Percentiles rank a stretch among this genome's conserved stretches.
These are phyloP conservation scores for Cairneyella variabilis DNA, from an alignment of 495 filamentous ascomycete species.

Conservation along the genomic window DNA sequence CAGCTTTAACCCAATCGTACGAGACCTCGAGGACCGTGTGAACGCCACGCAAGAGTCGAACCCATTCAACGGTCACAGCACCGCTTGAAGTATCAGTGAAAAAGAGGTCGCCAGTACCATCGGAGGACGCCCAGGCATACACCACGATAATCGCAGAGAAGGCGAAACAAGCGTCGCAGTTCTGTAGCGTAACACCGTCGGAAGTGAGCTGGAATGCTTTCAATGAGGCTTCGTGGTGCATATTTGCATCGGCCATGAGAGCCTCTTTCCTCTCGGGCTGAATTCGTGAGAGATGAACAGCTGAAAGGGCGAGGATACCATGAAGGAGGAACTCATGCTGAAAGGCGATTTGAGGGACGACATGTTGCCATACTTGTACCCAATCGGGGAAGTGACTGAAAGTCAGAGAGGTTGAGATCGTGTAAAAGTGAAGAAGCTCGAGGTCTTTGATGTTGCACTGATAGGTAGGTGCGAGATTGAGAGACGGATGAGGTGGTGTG, in stretches of 20 bases:
- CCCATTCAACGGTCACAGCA: slow-evolving; percentile 5
- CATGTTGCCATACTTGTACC: slow-evolving; percentile 1
- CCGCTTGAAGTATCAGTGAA: neutral
- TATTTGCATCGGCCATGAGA: neutral
- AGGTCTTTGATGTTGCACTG: neutral
- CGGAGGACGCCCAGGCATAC: slow-evolving; percentile 5
- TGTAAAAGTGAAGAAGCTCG: slow-evolving; percentile 9
- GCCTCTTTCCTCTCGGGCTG: neutral
- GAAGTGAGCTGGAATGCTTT: neutral
- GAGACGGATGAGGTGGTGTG: neutral
- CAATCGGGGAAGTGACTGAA: neutral
- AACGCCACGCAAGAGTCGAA: slow-evolving; percentile 2
- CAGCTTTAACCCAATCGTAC: neutral
- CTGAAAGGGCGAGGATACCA: slow-evolving; percentile 3
- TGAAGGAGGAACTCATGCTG: slow-evolving; percentile 7
- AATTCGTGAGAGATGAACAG: neutral
- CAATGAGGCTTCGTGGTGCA: slow-evolving; percentile 4
- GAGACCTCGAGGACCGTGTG: neutral
- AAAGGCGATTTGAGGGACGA: slow-evolving; percentile 5
- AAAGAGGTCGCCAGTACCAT: slow-evolving; percentile 1
- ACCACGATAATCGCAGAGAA: slow-evolving; percentile 1
- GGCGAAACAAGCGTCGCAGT: slow-evolving; percentile 11
- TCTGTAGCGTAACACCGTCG: neutral
- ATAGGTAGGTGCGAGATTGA: neutral
- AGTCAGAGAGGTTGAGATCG: neutral